A percentile compares a stretch with the other conserved stretches of the same genome.
Conservation (phyloP, 345 rosid genomes). For the Populus euphratica region DNA sequence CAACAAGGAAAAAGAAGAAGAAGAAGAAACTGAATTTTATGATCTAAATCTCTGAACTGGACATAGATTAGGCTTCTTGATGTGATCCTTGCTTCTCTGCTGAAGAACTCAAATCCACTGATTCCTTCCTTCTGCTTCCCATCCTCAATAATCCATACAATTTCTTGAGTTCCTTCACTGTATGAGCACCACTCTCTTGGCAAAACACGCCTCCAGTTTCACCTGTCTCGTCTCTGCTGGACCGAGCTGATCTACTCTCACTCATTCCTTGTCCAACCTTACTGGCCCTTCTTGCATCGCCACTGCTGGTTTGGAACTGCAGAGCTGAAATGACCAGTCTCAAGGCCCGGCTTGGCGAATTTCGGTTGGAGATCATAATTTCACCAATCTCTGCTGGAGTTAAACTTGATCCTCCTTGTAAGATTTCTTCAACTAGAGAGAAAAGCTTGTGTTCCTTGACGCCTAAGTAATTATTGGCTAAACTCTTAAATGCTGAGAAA, state of each 20-base stretch:
- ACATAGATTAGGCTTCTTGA: neutral
- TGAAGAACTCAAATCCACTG: neutral
- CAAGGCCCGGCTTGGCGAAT: constrained; percentile 23
- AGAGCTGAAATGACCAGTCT: constrained; percentile 23
- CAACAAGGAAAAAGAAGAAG: neutral
- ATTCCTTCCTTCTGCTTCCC: constrained; percentile 27
- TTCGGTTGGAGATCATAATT: constrained; percentile 27
- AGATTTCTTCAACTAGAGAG: constrained; percentile 17
- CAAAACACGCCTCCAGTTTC: constrained; percentile 5
- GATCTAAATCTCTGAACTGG: neutral
- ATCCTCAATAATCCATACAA: constrained; percentile 22
- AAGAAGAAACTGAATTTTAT: neutral
- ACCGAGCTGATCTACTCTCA: neutral
- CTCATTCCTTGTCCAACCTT: neutral
- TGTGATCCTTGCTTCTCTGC: constrained; percentile 2
- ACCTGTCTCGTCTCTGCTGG: neutral
- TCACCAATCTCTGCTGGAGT: constrained; percentile 30
- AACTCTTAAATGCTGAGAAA: constrained; percentile 18
- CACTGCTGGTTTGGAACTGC: constrained; percentile 6
- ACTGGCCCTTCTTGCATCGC: neutral
- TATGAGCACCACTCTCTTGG: constrained; percentile 25
- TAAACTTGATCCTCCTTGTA: constrained; percentile 12
- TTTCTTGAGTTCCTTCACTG: constrained; percentile 21
- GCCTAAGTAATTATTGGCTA: constrained; percentile 25
- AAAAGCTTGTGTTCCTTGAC: constrained; percentile 29